Conservation (phyloP, 2,329 filamentous ascomycete species). For the Pseudogymnoascus sp. region DNA sequence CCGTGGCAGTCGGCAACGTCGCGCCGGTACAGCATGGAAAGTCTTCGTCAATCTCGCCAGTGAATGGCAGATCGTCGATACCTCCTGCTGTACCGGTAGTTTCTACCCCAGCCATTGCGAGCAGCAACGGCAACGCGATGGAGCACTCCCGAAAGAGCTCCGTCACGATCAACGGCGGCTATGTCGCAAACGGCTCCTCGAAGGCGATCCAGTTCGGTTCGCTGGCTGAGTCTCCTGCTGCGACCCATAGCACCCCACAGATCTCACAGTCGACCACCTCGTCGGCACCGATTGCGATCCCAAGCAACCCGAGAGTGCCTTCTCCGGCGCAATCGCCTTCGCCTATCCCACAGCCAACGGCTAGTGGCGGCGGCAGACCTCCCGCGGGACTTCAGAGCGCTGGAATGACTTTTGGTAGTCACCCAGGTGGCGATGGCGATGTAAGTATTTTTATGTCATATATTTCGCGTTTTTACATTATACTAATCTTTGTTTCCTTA, state of each 20-base stretch:
- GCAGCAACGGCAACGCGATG: constrained; percentile 58
- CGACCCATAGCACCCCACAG: constrained; percentile 60
- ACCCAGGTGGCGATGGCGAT: constrained; percentile 60
- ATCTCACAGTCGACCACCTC: constrained; percentile 29
- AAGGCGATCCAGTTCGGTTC: constrained; percentile 73
- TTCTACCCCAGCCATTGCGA: constrained; percentile 51
- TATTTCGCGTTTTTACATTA: not conserved
- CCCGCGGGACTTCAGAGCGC: constrained; percentile 52
- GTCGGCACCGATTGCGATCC: constrained; percentile 54
- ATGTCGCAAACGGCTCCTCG: constrained; percentile 67
- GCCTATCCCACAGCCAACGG: constrained; percentile 81
- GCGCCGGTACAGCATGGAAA: constrained; percentile 50
- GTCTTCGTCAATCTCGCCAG: constrained; percentile 61
- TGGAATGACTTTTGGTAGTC: constrained; percentile 10
- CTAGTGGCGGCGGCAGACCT: constrained; percentile 74
- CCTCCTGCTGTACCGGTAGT: constrained; percentile 57
- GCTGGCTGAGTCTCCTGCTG: constrained; percentile 57
- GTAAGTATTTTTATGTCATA: constrained; percentile 45
- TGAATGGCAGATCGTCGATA: constrained; percentile 76
- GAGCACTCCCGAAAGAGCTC: constrained; percentile 82
- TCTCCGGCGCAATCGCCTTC: constrained; percentile 86
- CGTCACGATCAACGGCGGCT: constrained; percentile 80
- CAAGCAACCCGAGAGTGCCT: constrained; percentile 63
- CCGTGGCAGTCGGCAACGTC: constrained; percentile 48
- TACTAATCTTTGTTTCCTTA: constrained; percentile 13